Evolutionary conservation across 1,139 yeast species (phyloP), one percentile per base, ranked within the genome.

Genomic region (Yamadazyma dushanensis): DNA sequence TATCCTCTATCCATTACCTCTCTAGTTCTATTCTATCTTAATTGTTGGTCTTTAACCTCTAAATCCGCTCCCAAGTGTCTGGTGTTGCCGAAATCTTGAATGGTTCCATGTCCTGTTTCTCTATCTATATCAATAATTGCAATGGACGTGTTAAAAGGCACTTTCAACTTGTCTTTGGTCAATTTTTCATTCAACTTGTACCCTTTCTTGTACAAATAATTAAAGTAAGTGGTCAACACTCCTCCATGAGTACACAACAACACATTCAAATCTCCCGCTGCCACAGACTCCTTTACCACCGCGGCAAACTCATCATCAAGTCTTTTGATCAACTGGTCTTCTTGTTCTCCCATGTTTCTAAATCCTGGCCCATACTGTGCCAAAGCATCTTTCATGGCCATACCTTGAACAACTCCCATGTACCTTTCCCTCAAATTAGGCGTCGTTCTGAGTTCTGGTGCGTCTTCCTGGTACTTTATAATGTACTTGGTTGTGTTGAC

Each of bases 201-300:
- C 5, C 59, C 55, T 32, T 56, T 49, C 18, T 64, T 68, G 39
- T 73, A 63, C 26, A 76, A 56, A 42, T 73, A 66, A 36, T 76
- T 73, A 34, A 76, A 53, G 31, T 83, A 71, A 31, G 79, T 73
- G 35, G 87, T 73, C 22, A 89, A 80, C 1, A 87, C 87, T 5
- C 96, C 96, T 14, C 97, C 97, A 54, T 89, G 97, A 9, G 92
- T 80, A 38, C 92, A 80, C 17, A 88, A 44, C 18, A 81, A 65
- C 1, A 84, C 71, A 41, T 83, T 83, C 31, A 59, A 55, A 41
- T 65, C 56, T 14, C 57, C 57, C 3, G 61, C 51, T 1, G 50
- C 51, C 2, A 50, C 44, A 8, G 77, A 64, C 11, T 60, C 59
- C 6, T 61, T 61, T 3, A 80, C 52, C 0, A 80, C 56, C 3